Percentiles rank a stretch among this genome's conserved stretches.
phyloP scores from a whole-genome alignment of 2,329 filamentous ascomycete genomes.

The Pseudocercospora fuligena region DNA sequence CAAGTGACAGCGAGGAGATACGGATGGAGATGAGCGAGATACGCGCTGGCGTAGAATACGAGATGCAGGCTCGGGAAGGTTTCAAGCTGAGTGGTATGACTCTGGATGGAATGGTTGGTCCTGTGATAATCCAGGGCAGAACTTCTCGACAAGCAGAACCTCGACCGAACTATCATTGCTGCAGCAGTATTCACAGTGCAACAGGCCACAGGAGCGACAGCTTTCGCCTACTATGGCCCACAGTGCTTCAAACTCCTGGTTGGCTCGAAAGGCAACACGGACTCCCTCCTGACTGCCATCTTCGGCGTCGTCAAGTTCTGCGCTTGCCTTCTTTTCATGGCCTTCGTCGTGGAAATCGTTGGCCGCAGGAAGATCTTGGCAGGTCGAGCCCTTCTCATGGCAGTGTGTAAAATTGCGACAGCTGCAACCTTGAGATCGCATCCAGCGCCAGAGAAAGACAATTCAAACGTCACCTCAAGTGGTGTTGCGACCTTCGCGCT shows the following conservation, averaged over 20 bases:
- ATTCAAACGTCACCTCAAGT: conserved; percentile 36
- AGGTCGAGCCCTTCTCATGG: conserved; percentile 42
- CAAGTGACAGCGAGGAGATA: conserved; percentile 44
- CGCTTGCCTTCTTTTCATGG: conserved; percentile 57
- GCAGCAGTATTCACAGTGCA: conserved; percentile 57
- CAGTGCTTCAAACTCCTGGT: conserved; percentile 61
- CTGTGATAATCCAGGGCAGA: conserved; percentile 37
- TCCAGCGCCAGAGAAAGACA: conserved; percentile 25
- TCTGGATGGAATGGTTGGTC: too few relatives aligned
- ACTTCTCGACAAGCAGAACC: conserved; percentile 51
- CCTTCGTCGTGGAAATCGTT: conserved; percentile 58
- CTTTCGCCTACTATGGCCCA: conserved; percentile 60
- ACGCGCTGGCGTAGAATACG: conserved; percentile 52
- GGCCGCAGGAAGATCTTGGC: conserved; percentile 48
- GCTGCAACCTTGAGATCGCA: conserved; percentile 39
- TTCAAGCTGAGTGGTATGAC: conserved; percentile 24
- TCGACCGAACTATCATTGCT: conserved; percentile 50
- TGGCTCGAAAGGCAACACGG: conserved; percentile 48
- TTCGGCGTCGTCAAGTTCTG: conserved; percentile 60
- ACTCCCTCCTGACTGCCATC: conserved; percentile 57
- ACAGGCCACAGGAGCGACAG: conserved; percentile 60
- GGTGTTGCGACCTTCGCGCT: conserved; percentile 58
- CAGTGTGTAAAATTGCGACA: conserved; percentile 41
- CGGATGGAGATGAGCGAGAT: conserved; percentile 58
- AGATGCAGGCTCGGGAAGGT: conserved; percentile 46